Percentiles rank a stretch among this genome's conserved stretches.
phyloP scores from a whole-genome alignment of 768 basidiomycete species.

The Lactarius hengduanensis region DNA sequence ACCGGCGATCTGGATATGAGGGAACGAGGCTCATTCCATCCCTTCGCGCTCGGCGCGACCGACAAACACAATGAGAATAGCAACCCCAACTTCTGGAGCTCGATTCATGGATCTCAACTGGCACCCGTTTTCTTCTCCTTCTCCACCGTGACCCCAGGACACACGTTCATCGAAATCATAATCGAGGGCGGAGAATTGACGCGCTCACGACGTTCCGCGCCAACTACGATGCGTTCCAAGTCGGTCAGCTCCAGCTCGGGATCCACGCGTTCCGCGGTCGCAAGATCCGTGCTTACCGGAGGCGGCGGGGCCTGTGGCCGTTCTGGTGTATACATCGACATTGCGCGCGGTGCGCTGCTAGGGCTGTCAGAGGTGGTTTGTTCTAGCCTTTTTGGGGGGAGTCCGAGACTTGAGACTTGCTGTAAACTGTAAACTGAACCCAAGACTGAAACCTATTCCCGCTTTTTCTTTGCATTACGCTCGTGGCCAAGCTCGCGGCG shows the following conservation, averaged over 20 bases:
- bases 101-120: constrained; percentile 64
- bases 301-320: constrained; percentile 60
- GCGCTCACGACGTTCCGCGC: constrained; percentile 47
- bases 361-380: constrained; percentile 37
- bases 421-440: background rate
- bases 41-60: constrained; percentile 35
- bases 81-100: constrained; percentile 56
- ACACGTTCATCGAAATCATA: constrained; percentile 67
- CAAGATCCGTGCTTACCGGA: constrained; percentile 42
- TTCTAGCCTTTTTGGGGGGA: background rate
- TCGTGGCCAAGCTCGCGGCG: background rate
- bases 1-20: constrained; percentile 38
- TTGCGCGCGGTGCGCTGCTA: constrained; percentile 38
- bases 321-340: constrained; percentile 56
- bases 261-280: constrained; percentile 46
- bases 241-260: constrained; percentile 71
- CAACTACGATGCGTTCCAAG: constrained; percentile 42
- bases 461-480: no score
- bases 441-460: no score
- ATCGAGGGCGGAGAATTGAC: constrained; percentile 66
- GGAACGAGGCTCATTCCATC: constrained; percentile 42
- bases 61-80: constrained; percentile 49
- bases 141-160: constrained; percentile 39
- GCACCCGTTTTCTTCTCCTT: constrained; percentile 17
- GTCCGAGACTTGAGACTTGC: background rate